Percentiles rank a stretch among this genome's conserved stretches.
Conservation (phyloP, 805 yeast species). For the Ogataea trehaloabstinens region DNA sequence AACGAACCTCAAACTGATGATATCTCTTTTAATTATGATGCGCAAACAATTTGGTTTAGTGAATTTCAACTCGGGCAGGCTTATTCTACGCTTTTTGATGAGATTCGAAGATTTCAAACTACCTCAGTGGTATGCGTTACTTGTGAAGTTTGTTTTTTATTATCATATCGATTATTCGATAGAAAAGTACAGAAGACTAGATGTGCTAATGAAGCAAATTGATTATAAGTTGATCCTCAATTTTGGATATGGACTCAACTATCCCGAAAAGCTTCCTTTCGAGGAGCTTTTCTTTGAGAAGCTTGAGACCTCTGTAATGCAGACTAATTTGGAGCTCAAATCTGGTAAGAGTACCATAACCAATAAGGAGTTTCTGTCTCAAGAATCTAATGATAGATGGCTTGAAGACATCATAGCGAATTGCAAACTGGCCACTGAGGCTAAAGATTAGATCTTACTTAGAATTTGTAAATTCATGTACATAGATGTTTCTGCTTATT, state of each 20-base stretch:
- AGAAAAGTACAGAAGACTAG: conserved; percentile 16
- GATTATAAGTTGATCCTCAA: conserved; percentile 12
- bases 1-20: conserved; percentile 13
- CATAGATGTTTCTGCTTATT: no score
- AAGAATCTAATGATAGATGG: neutral
- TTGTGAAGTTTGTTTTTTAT: conserved; percentile 18
- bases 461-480: no score
- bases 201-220: conserved; percentile 16
- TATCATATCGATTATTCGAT: conserved; percentile 17
- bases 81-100: conserved; percentile 15
- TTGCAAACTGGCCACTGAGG: neutral
- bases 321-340: neutral
- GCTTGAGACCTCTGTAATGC: conserved; percentile 4
- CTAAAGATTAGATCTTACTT: neutral
- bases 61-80: conserved; percentile 17
- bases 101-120: conserved; percentile 10
- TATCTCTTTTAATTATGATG: conserved; percentile 18
- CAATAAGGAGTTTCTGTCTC: neutral
- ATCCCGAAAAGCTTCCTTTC: conserved; percentile 1
- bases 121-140: conserved; percentile 16
- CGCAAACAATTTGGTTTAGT: conserved; percentile 7
- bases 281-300: conserved; percentile 2
- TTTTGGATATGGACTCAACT: conserved; percentile 6
- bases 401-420: neutral
- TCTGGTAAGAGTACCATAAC: neutral